Base-by-base conservation (phyloP, 306 rosid species). In the Quercus glauca region DNA sequence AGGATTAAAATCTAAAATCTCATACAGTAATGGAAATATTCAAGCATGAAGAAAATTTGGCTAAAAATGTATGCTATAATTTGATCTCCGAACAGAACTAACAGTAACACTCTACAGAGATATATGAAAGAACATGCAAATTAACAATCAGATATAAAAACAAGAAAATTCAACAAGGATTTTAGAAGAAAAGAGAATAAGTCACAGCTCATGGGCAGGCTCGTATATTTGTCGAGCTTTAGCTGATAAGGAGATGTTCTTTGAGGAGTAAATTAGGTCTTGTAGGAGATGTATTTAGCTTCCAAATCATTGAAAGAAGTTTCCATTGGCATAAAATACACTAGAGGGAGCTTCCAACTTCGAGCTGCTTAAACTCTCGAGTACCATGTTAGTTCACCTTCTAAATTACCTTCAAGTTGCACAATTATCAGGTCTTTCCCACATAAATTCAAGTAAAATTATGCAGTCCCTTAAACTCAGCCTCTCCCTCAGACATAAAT, bases 41-140 rank as follows among this genome's bases (percentile, higher is more conserved):
- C 21, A 26, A 28, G 37, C 58, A 17, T 55, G 26, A 69, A 70
- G 45, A 59, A 41, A 37, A 64, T 73, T 73, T 68, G 69, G 18
- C 58, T 65, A 56, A 52, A 41, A 69, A 49, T 74, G 63, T 49
- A 53, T 45, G 56, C 76, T 35, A 67, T 73, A 2, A 23, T 68
- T 78, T 51, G 56, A 72, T 73, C 67, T 78, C 53, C 20, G 19
- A 74, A 45, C 79, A 73, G 71, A 77, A 49, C 53, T 49, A 76
- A 73, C 14, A 29, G 70, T 26, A 81, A 12, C 20, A 18, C 59
- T 77, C 76, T 65, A 71, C 64, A 73, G 43, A 63, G 14, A 81
- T 20, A 75, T 33, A 14, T 77, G 71, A 45, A 49, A 59, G 79
- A 65, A 28, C 28, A 52, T 29, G 35, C 20, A 61, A 23, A 25